phyloP scores from a whole-genome alignment of 441 rosid genomes.

The Biscutella laevigata region DNA sequence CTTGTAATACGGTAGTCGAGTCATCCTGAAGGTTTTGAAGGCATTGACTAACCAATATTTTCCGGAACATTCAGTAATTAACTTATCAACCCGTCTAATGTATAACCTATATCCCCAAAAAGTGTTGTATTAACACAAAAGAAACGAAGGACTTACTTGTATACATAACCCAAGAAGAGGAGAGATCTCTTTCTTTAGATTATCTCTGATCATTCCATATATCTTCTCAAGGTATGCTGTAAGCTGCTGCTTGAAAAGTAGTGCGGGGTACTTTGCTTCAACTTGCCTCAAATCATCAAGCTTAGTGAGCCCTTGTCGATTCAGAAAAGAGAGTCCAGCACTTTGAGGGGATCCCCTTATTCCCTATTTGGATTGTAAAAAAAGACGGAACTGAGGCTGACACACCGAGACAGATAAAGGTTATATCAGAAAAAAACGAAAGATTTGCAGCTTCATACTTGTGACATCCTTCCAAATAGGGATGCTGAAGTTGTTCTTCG shows the following conservation, averaged over 20 bases:
- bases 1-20: not conserved
- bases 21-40: not conserved
- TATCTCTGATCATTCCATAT: constrained; percentile 99
- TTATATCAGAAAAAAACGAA: not conserved
- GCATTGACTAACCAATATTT: not conserved
- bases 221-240: constrained; percentile 99
- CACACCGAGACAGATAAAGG: not conserved
- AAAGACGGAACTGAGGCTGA: not conserved
- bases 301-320: constrained; percentile 67
- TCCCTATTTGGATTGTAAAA: constrained; percentile 45
- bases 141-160: constrained; percentile 49
- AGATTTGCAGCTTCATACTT: constrained; percentile 43
- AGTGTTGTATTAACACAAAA: constrained; percentile 1
- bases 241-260: constrained; percentile 98
- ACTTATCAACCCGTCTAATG: not conserved
- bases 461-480: constrained; percentile 98
- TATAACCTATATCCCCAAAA: not conserved
- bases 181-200: constrained; percentile 91
- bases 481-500: constrained; percentile 89
- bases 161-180: constrained; percentile 96
- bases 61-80: not conserved
- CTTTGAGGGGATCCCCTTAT: constrained; percentile 88
- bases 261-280: constrained; percentile 98
- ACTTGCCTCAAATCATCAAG: constrained; percentile 90
- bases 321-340: constrained; percentile 81